Evolutionary conservation across 306 rosid genomes (phyloP), one percentile per base, ranked within the genome.

Genomic region (Psophocarpus tetragonolobus): DNA sequence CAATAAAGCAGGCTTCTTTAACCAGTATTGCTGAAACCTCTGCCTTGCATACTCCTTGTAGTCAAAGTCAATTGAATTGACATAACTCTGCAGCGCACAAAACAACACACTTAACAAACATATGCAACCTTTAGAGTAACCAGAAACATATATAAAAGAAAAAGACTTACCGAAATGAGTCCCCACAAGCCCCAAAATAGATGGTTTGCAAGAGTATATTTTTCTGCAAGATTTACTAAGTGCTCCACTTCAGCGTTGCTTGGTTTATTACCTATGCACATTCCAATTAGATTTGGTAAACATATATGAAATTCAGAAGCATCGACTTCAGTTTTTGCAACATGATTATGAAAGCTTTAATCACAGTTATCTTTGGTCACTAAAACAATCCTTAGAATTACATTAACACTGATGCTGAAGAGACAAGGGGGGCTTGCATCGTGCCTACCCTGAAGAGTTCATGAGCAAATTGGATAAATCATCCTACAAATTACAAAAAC

Each of bases 161-260:
- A 54, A 76, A n/a, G 66, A 1, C 75, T 81, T 81, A 95, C 99
- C 50, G 99, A 95, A 62, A 92, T 92, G 60, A 92, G 85, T 63
- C 97, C 99, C 99, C 99, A 95, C 71, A 95, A 84, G 47, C 97
- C 96, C 99, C 99, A 95, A 29, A 91, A 85, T 17, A 95, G 78
- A 88, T 95, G 99, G 85, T 85, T 95, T 69, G 96, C 92, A 62
- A 92, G 85, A 35, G 97, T 88, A 88, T 74, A 91, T 47, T 80
- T 89, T 83, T 93, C 97, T 68, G 70, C 80, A 41, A 81, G 84
- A 42, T 71, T 45, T 29, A 89, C 47, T 54, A 93, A 70, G 57
- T 85, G 70, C 41, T 80, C 88, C 82, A 89, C 91, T 77, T 89
- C 91, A 42, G 24, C 73, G 41, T 88, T 87, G 77, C 80, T 89